Base-by-base conservation (phyloP, 139 green algal species). In the Coelastrella sp. region DNA sequence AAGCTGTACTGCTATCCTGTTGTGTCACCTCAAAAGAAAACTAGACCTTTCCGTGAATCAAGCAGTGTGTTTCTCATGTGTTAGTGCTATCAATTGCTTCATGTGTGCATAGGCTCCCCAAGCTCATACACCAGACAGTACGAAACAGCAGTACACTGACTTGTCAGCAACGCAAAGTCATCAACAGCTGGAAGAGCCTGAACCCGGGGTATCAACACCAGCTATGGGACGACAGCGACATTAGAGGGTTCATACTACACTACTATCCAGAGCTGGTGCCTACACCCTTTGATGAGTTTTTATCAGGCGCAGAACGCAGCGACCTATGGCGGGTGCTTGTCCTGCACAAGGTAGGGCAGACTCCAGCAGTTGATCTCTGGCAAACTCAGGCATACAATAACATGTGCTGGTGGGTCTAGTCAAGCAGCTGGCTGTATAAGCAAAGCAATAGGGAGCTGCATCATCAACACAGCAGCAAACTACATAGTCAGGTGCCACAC, bases 291-390 rank as follows among this genome's bases (percentile, higher is more conserved):
- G 48, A 82, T 37, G 53, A 71, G 2, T 71, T 82, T 37, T n/a
- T 71, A 11, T 66, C 8, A 21, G 75, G 35, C 15, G 53, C 75
- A 53, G 75, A 82, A 45, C 75, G 75, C 53, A 71, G 8, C 17
- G 75, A 82, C 53, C 75, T 82, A 9, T 82, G 75, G 75, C 51
- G 75, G 21, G 53, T 82, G 19, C 75, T 82, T 6, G 75, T 82
- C 23, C 75, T 82, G 34, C 75, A 82, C 35, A 51, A 69, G 75
- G 75, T 82, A 23, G 0, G 71, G 59, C 59, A 21, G 13, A 23
- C 23, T 57, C 48, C 48, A 57, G 48, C 48, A 57, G 48, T 15
- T n/a, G n/a, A n/a, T n/a, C n/a, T n/a, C n/a, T n/a, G n/a, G n/a
- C n/a, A n/a, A n/a, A n/a, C n/a, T n/a, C n/a, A n/a, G n/a, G n/a